Evolutionary conservation across 352 stramenopile species (phyloP).

Genomic region (Phytophthora melonis): DNA sequence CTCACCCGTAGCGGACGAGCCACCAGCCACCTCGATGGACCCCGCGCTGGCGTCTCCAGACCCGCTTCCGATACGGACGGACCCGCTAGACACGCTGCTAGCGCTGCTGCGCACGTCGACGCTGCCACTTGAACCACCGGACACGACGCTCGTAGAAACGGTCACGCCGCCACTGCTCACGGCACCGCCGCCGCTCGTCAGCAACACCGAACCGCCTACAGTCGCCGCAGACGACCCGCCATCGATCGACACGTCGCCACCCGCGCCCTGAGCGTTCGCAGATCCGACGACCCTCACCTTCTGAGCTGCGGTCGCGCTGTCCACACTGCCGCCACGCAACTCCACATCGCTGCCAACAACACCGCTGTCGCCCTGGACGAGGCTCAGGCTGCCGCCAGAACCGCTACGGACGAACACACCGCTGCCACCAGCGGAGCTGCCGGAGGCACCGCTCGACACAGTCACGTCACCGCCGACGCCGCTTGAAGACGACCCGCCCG

Average conservation of each 20-base stretch:
- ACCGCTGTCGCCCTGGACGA: constrained; percentile 31
- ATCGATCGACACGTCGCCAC: constrained; percentile 11
- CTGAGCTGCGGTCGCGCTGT: constrained; percentile 23
- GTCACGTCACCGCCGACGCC: constrained; percentile 34
- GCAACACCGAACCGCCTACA: too few relatives aligned
- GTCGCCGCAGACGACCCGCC: too few relatives aligned
- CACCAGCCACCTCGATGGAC: constrained; percentile 35
- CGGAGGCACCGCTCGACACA: constrained; percentile 33
- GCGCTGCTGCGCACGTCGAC: constrained; percentile 25
- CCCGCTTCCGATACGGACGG: constrained; percentile 28
- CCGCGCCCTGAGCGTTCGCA: constrained; percentile 30
- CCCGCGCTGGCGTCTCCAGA: constrained; percentile 33
- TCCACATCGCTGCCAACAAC: constrained; percentile 37
- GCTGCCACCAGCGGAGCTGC: constrained; percentile 14
- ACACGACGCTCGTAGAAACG: too few relatives aligned
- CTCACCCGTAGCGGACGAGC: constrained; percentile 33
- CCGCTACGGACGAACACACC: constrained; percentile 29
- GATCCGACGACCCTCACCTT: constrained; percentile 35
- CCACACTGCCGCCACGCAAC: constrained; percentile 28
- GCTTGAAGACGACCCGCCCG: constrained; percentile 25
- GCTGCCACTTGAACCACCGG: constrained; percentile 27
- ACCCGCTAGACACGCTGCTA: constrained; percentile 32
- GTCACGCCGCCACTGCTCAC: constrained; percentile 30
- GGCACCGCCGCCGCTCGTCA: constrained; percentile 30
- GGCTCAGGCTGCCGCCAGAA: constrained; percentile 32